Conservation (phyloP, 257 asterid genomes). For the Scutellaria barbata region DNA sequence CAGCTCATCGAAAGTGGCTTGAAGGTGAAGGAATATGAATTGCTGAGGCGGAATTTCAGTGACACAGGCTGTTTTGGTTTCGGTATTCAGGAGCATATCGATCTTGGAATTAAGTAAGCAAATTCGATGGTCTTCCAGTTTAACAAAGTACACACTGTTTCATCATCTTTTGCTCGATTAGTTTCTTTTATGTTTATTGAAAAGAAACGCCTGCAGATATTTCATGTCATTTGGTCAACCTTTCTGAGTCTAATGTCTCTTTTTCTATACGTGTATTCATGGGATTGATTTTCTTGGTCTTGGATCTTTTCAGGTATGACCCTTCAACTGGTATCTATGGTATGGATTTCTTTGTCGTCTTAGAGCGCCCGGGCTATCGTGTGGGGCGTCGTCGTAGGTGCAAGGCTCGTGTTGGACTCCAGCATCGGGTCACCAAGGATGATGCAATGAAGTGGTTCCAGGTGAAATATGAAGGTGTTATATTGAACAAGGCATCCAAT, state of each 20-base stretch:
- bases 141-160: background rate
- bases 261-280: too few relatives aligned
- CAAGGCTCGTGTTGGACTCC: constrained; percentile 53
- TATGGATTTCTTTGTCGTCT: constrained; percentile 54
- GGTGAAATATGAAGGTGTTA: constrained; percentile 62
- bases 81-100: constrained; percentile 63
- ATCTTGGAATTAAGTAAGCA: constrained; percentile 60
- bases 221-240: background rate
- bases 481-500: constrained; percentile 57
- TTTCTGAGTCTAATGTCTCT: too few relatives aligned
- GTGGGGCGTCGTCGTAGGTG: constrained; percentile 55
- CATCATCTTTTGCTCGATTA: background rate
- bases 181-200: background rate
- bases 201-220: background rate
- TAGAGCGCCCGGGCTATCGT: constrained; percentile 53
- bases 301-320: constrained; percentile 45
- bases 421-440: constrained; percentile 55
- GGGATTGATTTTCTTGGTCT: background rate
- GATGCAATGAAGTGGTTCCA: constrained; percentile 65
- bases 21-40: constrained; percentile 61
- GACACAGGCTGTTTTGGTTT: constrained; percentile 64
- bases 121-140: background rate
- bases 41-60: constrained; percentile 57
- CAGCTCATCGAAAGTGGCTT: constrained; percentile 65
- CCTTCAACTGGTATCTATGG: constrained; percentile 66